phyloP scores from a whole-genome alignment of 805 yeast species.

The Ogataea pini region DNA sequence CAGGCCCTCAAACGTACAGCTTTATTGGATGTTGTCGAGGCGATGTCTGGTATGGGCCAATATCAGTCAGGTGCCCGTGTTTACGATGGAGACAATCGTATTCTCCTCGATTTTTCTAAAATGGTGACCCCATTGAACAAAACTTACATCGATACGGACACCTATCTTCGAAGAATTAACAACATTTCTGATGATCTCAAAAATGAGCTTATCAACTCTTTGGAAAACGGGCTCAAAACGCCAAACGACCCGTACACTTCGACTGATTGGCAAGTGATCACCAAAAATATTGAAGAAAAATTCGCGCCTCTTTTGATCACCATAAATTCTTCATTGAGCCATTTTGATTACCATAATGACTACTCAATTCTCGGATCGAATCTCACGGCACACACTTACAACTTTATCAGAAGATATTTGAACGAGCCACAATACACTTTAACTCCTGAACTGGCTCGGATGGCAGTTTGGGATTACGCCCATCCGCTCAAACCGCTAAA shows the following conservation, averaged over 20 bases:
- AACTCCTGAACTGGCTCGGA: conserved; percentile 22
- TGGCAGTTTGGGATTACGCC: conserved; percentile 49
- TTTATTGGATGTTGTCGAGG: conserved; percentile 31
- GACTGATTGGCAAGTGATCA: conserved; percentile 57
- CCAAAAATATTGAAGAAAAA: conserved; percentile 49
- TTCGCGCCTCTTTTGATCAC: conserved; percentile 51
- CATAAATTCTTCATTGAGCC: conserved; percentile 41
- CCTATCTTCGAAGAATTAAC: conserved; percentile 43
- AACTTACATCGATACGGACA: conserved; percentile 49
- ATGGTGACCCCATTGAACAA: conserved; percentile 54
- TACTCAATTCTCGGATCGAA: conserved; percentile 30
- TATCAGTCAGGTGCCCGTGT: conserved; percentile 46
- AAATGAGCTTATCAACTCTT: conserved; percentile 36
- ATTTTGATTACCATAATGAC: conserved; percentile 17
- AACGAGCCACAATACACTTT: conserved; percentile 23
- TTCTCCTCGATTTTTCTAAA: conserved; percentile 52
- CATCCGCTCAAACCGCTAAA: conserved; percentile 42
- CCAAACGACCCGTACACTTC: conserved; percentile 42
- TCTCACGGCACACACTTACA: conserved; percentile 42
- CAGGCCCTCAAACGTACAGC: conserved; percentile 19
- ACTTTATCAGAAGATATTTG: conserved; percentile 47
- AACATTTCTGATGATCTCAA: conserved; percentile 38
- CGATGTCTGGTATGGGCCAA: conserved; percentile 46
- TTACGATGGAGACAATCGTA: conserved; percentile 50
- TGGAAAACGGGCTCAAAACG: conserved; percentile 33